phyloP scores from a whole-genome alignment of 1,139 yeast species.

The Petasospora fabianii region DNA sequence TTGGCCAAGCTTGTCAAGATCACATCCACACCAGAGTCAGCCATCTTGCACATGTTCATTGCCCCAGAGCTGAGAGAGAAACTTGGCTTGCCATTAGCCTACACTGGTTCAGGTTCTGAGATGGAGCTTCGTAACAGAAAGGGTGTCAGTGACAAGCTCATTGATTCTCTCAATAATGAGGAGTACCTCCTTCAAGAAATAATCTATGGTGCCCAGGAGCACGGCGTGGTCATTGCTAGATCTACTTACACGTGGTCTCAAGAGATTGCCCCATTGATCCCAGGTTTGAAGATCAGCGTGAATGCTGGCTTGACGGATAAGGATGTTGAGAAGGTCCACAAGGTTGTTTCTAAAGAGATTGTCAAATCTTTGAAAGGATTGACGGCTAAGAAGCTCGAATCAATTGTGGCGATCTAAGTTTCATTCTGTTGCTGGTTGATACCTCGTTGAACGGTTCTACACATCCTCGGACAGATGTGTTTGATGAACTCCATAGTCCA shows the following conservation, averaged over 20 bases:
- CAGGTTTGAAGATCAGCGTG: conserved; percentile 62
- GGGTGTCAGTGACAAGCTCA: conserved; percentile 29
- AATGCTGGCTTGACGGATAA: conserved; percentile 49
- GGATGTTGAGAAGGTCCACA: conserved; percentile 39
- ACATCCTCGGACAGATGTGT: too few relatives aligned
- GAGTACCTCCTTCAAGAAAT: conserved; percentile 60
- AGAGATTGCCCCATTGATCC: conserved; percentile 73
- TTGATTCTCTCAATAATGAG: conserved; percentile 52
- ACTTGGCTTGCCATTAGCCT: conserved; percentile 18
- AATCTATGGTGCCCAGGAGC: conserved; percentile 48
- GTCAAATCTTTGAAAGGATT: conserved; percentile 11
- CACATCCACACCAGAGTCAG: conserved; percentile 58
- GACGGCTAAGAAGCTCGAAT: conserved; percentile 6
- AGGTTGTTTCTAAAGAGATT: conserved; percentile 13
- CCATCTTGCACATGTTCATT: conserved; percentile 62
- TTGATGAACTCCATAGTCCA: too few relatives aligned
- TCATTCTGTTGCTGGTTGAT: too few relatives aligned
- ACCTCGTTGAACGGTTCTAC: too few relatives aligned
- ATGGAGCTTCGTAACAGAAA: conserved; percentile 29
- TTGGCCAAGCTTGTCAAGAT: conserved; percentile 42
- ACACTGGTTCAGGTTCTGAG: conserved; percentile 25
- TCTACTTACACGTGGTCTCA: conserved; percentile 67
- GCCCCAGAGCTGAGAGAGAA: conserved; percentile 35
- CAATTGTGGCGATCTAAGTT: background rate
- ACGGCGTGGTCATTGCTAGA: conserved; percentile 64